Evolutionary conservation across 805 yeast genomes (phyloP), one percentile per base, ranked within the genome.

Genomic region (Yueomyces sinensis): DNA sequence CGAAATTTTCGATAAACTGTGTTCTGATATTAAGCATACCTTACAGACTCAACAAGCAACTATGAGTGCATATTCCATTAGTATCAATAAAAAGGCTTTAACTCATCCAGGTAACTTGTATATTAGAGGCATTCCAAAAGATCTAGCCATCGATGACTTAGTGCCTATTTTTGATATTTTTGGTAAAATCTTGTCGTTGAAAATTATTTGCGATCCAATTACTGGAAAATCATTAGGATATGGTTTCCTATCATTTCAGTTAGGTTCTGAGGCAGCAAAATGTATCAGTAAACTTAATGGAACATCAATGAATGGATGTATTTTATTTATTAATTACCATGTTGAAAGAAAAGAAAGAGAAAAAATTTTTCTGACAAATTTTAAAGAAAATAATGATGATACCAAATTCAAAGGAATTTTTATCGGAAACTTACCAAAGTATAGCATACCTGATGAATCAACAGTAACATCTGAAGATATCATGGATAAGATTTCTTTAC

Each of bases 161-260:
- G 47, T 45, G 20, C 52, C 59, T 9, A 44, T 64, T 2, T 66
- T 67, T 45, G 43, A 46, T 31, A 50, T 52, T 11, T 67, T 47
- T 43, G 74, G 74, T 15, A 58, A 61, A 1, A 52, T 68, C 7
- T 39, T 60, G 9, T 59, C 70, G 4, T 60, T 72, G 39, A 71
- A 71, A 41, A 56, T 72, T 13, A 65, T 71, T 6, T 52, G 56
- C 35, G 68, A 66, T 31, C 50, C 50, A 31, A 65, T 63, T 7
- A 49, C 54, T 17, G 59, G 66, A 20, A 61, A 59, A 42, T 43
- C 54, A 1, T 40, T 50, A 7, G 72, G 76, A 17, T 74, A 66
- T 50, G 91, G 89, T 7, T 81, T 81, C 55, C 69, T 82, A 14
- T 77, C 80, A 41, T 81, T 66, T 49, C 61, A 67, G 33, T 58